Evolutionary conservation across 1,139 yeast genomes (phyloP).

Genomic region (Eremothecium gossypii): DNA sequence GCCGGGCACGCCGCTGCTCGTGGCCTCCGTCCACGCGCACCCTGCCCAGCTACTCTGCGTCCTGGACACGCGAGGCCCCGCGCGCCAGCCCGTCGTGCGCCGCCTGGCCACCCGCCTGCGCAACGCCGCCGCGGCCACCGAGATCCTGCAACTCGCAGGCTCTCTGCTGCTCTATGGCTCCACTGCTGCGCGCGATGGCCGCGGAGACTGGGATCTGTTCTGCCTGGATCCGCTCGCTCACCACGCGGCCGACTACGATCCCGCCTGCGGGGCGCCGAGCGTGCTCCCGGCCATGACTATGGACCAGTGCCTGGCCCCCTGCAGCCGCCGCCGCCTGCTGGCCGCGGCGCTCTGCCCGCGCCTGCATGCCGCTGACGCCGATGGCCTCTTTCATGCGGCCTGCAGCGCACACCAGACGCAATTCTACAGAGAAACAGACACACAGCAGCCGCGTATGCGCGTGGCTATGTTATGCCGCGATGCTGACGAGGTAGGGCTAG

Average conservation of each 20-base stretch:
- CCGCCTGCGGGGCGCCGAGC: background rate
- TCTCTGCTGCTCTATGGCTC: slow-evolving; percentile 17
- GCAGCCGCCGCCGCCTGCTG: background rate
- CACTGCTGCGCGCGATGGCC: slow-evolving; percentile 6
- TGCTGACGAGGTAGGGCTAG: slow-evolving; percentile 1
- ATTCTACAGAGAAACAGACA: too few species aligned
- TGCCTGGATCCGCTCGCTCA: slow-evolving; percentile 10
- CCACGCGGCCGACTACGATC: slow-evolving; percentile 5
- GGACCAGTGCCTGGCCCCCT: slow-evolving; percentile 1
- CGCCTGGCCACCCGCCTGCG: too few species aligned
- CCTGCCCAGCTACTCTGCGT: background rate
- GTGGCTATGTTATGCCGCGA: background rate
- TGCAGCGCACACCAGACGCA: background rate
- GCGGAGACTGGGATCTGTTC: slow-evolving; percentile 19
- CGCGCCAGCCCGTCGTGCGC: too few species aligned
- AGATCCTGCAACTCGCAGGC: too few species aligned
- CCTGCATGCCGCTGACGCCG: background rate
- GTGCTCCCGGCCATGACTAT: slow-evolving; percentile 3
- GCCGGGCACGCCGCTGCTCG: background rate
- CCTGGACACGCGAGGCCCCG: background rate
- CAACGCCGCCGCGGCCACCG: too few species aligned
- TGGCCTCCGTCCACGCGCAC: background rate
- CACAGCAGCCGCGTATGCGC: background rate
- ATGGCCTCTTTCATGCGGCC: background rate
- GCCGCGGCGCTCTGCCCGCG: background rate